A percentile compares a stretch with the other conserved stretches of the same genome.
Evolutionary conservation across 1,139 yeast species (phyloP).

Genomic region (Suhomyces ambrosiae): DNA sequence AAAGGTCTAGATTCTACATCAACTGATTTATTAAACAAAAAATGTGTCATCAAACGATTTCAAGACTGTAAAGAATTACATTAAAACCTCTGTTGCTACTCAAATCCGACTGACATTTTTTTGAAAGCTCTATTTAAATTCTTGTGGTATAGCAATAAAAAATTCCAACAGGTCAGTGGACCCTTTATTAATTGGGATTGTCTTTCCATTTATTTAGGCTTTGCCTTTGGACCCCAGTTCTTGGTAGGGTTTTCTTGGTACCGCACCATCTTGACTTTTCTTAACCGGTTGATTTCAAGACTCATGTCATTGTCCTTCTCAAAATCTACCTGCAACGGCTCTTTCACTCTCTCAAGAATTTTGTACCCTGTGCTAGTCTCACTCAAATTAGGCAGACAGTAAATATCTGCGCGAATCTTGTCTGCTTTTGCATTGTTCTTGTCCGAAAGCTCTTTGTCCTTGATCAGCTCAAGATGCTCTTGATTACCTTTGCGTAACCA

Average conservation of each 20-base stretch:
- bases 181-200: background rate
- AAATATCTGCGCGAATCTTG: conserved; percentile 29
- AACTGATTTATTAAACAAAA: no score
- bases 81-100: no score
- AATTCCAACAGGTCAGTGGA: no score
- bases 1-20: no score
- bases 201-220: conserved; percentile 39
- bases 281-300: conserved; percentile 55
- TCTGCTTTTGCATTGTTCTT: conserved; percentile 26
- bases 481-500: conserved; percentile 58
- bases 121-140: no score
- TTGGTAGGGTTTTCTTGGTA: conserved; percentile 90
- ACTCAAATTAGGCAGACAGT: conserved; percentile 39
- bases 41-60: no score
- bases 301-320: conserved; percentile 54
- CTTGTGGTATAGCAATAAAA: no score
- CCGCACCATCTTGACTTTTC: conserved; percentile 79
- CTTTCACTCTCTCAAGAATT: conserved; percentile 47
- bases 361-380: conserved; percentile 59
- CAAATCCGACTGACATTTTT: no score
- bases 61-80: no score
- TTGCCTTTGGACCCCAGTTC: conserved; percentile 95
- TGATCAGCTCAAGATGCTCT: conserved; percentile 21
- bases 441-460: conserved; percentile 31
- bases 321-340: conserved; percentile 49